These are phyloP conservation scores for Besnoitia besnoiti DNA, from an alignment of 169 alveolate genomes.

Conservation along the genomic window DNA sequence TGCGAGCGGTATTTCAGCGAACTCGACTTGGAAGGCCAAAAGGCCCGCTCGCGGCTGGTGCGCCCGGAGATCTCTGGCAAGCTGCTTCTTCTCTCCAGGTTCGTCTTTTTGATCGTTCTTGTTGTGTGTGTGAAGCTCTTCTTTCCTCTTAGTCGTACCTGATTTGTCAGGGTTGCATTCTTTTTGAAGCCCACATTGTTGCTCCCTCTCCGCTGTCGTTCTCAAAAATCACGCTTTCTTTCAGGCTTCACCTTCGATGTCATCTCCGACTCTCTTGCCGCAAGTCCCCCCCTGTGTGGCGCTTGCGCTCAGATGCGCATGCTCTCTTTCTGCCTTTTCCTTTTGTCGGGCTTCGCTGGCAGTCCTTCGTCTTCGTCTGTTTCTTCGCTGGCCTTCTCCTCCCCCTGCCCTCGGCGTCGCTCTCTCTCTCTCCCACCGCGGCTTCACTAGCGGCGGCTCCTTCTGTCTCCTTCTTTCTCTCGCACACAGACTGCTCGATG, in stretches of 20 bases:
- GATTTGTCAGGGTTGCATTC: too few relatives aligned
- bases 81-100: slow-evolving; percentile 67
- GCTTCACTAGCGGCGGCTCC: background rate
- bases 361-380: background rate
- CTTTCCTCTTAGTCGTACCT: too few relatives aligned
- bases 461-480: background rate
- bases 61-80: slow-evolving; percentile 71
- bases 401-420: background rate
- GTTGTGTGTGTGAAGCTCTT: background rate
- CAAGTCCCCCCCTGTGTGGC: too few relatives aligned
- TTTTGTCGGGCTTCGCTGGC: background rate
- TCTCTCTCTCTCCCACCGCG: background rate
- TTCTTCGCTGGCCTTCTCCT: background rate
- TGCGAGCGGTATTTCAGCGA: slow-evolving; percentile 64
- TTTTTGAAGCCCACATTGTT: too few relatives aligned
- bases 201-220: too few relatives aligned
- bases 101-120: background rate
- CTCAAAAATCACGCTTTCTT: too few relatives aligned
- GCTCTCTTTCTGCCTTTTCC: background rate
- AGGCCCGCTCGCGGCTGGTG: slow-evolving; percentile 58
- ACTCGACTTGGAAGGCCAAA: slow-evolving; percentile 62
- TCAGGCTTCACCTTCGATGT: too few relatives aligned
- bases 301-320: background rate
- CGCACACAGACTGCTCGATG: slow-evolving; percentile 54
- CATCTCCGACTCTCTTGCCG: too few relatives aligned